phyloP scores from a whole-genome alignment of 106 monocot species.

The Narthecium ossifragum region DNA sequence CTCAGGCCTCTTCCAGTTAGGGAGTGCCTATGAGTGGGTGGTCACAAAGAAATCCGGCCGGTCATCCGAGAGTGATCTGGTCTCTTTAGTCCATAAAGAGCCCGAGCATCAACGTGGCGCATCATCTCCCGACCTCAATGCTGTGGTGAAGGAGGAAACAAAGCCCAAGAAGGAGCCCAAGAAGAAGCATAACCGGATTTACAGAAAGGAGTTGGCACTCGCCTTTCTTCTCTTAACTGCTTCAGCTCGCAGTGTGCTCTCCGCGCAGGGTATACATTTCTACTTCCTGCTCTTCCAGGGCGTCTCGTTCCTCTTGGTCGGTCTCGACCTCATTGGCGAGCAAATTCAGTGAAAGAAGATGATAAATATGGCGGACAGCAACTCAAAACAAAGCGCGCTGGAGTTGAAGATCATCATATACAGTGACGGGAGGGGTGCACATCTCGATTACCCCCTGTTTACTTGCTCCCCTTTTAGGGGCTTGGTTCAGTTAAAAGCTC shows the following conservation, averaged over 20 bases:
- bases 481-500: neutral
- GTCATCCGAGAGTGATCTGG: conserved; percentile 69
- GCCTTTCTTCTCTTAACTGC: conserved; percentile 69
- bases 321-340: conserved; percentile 74
- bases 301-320: conserved; percentile 66
- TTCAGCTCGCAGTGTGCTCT: conserved; percentile 63
- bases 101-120: conserved; percentile 21
- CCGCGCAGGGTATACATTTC: conserved; percentile 82
- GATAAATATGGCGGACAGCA: neutral
- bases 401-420: neutral
- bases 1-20: conserved; percentile 86
- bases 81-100: conserved; percentile 39
- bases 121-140: conserved; percentile 48
- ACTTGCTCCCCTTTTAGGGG: neutral
- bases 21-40: conserved; percentile 88
- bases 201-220: conserved; percentile 65
- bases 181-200: conserved; percentile 87
- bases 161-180: conserved; percentile 23
- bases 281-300: conserved; percentile 91
- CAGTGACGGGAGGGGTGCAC: neutral
- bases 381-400: neutral
- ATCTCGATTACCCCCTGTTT: neutral
- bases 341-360: conserved; percentile 51
- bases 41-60: conserved; percentile 87
- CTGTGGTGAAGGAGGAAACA: conserved; percentile 30